phyloP scores from a whole-genome alignment of 805 yeast genomes.

The Candida montana region DNA sequence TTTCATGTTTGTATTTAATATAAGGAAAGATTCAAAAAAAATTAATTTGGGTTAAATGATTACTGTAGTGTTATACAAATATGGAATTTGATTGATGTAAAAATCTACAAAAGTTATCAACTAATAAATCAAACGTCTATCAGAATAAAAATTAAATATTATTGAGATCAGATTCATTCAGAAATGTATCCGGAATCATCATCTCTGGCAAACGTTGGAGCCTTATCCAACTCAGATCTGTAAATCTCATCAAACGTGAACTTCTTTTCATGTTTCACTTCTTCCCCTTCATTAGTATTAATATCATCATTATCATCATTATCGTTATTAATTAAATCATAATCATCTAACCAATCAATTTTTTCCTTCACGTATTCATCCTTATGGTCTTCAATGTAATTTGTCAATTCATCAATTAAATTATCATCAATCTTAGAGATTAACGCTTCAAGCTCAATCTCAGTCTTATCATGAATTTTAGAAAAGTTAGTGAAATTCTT shows the following conservation, averaged over 20 bases:
- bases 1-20: slow-evolving; percentile 18
- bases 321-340: slow-evolving; percentile 26
- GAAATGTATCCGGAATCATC: slow-evolving; percentile 24
- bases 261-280: slow-evolving; percentile 13
- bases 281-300: slow-evolving; percentile 8
- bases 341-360: slow-evolving; percentile 36
- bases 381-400: slow-evolving; percentile 17
- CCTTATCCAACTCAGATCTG: slow-evolving; percentile 15
- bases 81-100: too few species aligned
- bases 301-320: neutral
- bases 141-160: neutral
- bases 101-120: too few species aligned
- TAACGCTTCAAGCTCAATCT: neutral
- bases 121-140: too few species aligned
- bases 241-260: slow-evolving; percentile 26
- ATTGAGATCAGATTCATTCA: slow-evolving; percentile 13
- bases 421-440: slow-evolving; percentile 28
- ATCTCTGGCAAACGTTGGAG: slow-evolving; percentile 23
- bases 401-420: slow-evolving; percentile 20
- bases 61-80: too few species aligned
- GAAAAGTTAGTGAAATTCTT: slow-evolving; percentile 35
- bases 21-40: slow-evolving; percentile 9
- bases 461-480: neutral
- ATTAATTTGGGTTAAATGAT: neutral
- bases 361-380: slow-evolving; percentile 17